Evolutionary conservation across 164 flowering plant genomes (phyloP).

Genomic region (Macadamia tetraphylla): DNA sequence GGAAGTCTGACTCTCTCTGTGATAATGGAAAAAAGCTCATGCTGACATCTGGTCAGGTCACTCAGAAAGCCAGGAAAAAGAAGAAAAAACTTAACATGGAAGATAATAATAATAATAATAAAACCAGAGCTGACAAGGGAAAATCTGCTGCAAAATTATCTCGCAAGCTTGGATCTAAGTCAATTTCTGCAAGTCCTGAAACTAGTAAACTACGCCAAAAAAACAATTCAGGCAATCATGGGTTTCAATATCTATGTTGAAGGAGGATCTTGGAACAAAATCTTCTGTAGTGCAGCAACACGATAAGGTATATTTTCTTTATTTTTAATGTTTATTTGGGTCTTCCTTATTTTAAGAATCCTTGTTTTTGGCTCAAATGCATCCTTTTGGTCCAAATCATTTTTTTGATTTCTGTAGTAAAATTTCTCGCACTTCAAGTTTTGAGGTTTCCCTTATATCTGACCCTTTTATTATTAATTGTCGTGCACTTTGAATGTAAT

Average conservation of each 20-base stretch:
- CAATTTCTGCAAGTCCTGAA: constrained; percentile 21
- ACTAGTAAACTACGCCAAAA: constrained; percentile 30
- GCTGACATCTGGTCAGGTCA: constrained; percentile 22
- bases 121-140: constrained; percentile 37
- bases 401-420: background rate
- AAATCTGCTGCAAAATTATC: constrained; percentile 26
- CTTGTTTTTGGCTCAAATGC: background rate
- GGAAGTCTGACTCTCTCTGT: constrained; percentile 25
- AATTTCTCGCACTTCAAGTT: constrained; percentile 1
- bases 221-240: constrained; percentile 17
- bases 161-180: constrained; percentile 27
- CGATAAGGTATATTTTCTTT: constrained; percentile 41
- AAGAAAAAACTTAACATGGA: constrained; percentile 29
- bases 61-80: constrained; percentile 40
- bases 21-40: constrained; percentile 20
- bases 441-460: background rate
- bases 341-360: too few species aligned
- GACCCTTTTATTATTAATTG: background rate
- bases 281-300: constrained; percentile 23
- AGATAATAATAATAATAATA: constrained; percentile 36
- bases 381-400: background rate
- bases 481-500: too few species aligned
- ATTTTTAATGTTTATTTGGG: background rate
- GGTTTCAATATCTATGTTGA: constrained; percentile 23
- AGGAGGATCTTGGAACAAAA: constrained; percentile 29